These are phyloP conservation scores for Colletotrichum sojae DNA, from an alignment of 2,329 filamentous ascomycete genomes.

Conservation along the genomic window DNA sequence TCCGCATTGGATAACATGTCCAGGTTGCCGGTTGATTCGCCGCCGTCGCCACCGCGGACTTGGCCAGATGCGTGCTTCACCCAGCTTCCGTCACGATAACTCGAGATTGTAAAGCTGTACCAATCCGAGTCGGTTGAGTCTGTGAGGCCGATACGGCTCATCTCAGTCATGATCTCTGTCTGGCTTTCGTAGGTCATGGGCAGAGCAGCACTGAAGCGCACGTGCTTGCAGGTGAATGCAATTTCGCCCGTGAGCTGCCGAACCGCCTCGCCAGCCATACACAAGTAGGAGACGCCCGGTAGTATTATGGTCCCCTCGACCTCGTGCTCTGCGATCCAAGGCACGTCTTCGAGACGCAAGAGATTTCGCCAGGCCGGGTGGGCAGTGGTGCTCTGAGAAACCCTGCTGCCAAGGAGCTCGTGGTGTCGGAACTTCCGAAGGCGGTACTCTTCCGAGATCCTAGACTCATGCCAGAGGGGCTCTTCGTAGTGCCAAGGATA, in stretches of 20 bases:
- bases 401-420: constrained; percentile 24
- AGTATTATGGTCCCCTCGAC: constrained; percentile 5
- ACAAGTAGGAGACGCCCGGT: constrained; percentile 12
- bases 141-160: constrained; percentile 1
- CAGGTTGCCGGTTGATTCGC: not conserved
- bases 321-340: constrained; percentile 20
- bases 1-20: not conserved
- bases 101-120: constrained; percentile 32
- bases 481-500: constrained; percentile 30
- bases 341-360: constrained; percentile 22
- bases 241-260: constrained; percentile 14
- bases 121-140: constrained; percentile 22
- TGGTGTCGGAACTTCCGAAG: constrained; percentile 16
- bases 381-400: not conserved
- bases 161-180: constrained; percentile 27
- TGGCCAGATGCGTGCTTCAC: constrained; percentile 24
- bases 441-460: constrained; percentile 18
- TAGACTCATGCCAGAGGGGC: constrained; percentile 16
- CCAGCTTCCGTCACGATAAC: constrained; percentile 15
- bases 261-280: constrained; percentile 27
- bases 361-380: constrained; percentile 18
- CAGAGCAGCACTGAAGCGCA: constrained; percentile 20
- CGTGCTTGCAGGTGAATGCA: constrained; percentile 26
- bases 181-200: constrained; percentile 21
- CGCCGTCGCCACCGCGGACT: constrained; percentile 4